Conservation (phyloP, 352 stramenopile genomes). For the Phytophthora citricola region DNA sequence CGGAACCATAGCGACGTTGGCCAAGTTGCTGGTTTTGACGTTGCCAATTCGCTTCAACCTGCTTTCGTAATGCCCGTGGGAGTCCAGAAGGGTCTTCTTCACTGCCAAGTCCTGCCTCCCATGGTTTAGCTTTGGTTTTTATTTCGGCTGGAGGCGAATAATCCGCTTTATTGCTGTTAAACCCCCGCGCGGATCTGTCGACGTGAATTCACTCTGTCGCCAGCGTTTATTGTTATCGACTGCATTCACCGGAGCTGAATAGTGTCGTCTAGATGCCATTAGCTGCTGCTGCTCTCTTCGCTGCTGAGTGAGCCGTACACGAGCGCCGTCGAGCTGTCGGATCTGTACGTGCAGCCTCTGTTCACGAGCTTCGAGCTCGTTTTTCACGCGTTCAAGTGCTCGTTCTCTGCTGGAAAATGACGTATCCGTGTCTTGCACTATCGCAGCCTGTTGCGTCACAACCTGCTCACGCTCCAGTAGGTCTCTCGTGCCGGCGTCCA, state of each 20-base stretch:
- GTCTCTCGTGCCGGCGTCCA: conserved; percentile 31
- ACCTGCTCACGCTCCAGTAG: conserved; percentile 37
- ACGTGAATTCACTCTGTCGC: conserved; percentile 11
- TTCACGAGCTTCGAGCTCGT: conserved; percentile 60
- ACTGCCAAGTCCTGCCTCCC: conserved; percentile 2
- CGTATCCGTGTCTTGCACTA: conserved; percentile 30
- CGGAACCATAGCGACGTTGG: conserved; percentile 7
- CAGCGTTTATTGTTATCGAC: conserved; percentile 34
- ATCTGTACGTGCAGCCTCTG: conserved; percentile 56
- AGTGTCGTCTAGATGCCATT: conserved; percentile 20
- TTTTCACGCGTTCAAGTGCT: conserved; percentile 41
- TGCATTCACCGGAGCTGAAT: not conserved
- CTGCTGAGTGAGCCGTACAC: conserved; percentile 52
- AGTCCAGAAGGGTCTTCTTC: conserved; percentile 61
- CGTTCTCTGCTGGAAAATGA: conserved; percentile 32
- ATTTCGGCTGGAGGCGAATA: not conserved
- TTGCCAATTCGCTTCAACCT: conserved; percentile 70
- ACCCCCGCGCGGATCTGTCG: not conserved
- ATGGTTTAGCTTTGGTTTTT: conserved; percentile 14
- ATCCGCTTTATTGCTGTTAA: conserved; percentile 4
- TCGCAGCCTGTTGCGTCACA: conserved; percentile 26
- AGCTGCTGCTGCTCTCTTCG: conserved; percentile 49
- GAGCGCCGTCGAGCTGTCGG: conserved; percentile 59
- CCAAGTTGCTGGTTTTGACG: conserved; percentile 30
- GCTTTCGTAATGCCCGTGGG: conserved; percentile 49